phyloP scores from a whole-genome alignment of 176 grass and related monocot species.

The Ensete ventricosum region DNA sequence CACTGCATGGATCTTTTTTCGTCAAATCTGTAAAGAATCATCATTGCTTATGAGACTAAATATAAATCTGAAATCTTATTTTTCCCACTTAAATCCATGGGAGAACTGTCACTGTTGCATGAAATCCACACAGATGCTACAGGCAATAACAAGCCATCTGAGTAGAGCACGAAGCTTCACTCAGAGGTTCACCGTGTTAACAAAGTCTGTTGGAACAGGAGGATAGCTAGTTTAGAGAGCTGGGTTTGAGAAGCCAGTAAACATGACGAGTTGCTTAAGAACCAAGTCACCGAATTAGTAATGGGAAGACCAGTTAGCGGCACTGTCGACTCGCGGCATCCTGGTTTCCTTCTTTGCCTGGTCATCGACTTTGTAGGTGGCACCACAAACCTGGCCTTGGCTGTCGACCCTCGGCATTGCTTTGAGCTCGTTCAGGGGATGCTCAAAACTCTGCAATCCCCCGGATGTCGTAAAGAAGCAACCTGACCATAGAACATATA shows the following conservation, averaged over 20 bases:
- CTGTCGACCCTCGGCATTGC: slow-evolving; percentile 32
- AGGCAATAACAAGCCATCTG: no score
- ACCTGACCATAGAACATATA: slow-evolving; percentile 6
- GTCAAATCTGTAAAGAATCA: no score
- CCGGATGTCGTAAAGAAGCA: slow-evolving; percentile 34
- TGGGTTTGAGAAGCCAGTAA: not conserved
- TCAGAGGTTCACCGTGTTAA: no score
- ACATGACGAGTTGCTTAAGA: not conserved
- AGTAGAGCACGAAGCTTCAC: no score
- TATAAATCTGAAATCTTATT: no score
- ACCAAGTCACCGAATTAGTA: not conserved
- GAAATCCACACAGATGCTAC: no score
- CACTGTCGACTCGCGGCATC: slow-evolving; percentile 31
- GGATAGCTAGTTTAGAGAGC: no score
- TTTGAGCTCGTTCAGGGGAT: slow-evolving; percentile 27
- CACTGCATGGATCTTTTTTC: no score
- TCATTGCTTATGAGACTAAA: no score
- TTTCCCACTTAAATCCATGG: no score
- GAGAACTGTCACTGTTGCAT: no score
- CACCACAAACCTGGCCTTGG: slow-evolving; percentile 32
- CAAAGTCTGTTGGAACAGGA: no score
- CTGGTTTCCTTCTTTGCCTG: slow-evolving; percentile 30
- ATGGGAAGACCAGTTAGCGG: slow-evolving; percentile 28
- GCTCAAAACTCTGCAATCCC: slow-evolving; percentile 37
- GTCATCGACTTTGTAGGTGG: slow-evolving; percentile 25